phyloP scores from a whole-genome alignment of 73 alveolate genomes.

The Diophrys appendiculata region DNA sequence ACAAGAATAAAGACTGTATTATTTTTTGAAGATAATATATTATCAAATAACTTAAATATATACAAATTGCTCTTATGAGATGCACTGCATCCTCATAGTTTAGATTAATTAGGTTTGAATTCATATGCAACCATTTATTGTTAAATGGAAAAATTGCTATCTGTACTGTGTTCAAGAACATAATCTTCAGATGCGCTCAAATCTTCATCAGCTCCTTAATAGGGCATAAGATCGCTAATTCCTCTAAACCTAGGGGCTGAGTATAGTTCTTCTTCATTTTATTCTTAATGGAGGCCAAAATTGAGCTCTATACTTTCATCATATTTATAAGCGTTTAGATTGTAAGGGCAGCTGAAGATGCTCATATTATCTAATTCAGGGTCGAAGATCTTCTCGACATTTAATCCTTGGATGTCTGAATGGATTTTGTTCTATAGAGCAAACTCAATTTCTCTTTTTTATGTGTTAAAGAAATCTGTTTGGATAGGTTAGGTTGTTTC shows the following conservation, averaged over 20 bases:
- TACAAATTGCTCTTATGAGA: not conserved
- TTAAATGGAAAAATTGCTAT: not conserved
- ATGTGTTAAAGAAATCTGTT: too few species aligned
- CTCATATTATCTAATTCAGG: not conserved
- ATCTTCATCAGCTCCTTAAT: not conserved
- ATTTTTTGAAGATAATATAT: not conserved
- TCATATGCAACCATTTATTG: not conserved
- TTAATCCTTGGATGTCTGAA: too few species aligned
- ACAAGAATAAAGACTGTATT: not conserved
- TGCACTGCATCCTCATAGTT: not conserved
- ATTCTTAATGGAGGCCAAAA: not conserved
- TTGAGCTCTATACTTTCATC: not conserved
- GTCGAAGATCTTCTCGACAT: not conserved
- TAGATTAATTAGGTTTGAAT: not conserved
- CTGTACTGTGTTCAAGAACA: not conserved
- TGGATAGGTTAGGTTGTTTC: too few species aligned
- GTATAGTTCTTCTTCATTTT: not conserved
- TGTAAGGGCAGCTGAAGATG: not conserved
- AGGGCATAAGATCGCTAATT: not conserved
- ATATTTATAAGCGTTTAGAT: too few species aligned
- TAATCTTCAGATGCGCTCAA: not conserved
- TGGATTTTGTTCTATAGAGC: too few species aligned
- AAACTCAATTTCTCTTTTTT: too few species aligned
- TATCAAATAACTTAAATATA: not conserved
- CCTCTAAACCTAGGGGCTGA: not conserved